These are phyloP conservation scores for Fusarium citri DNA, from an alignment of 2,329 filamentous ascomycete species.

Conservation along the genomic window DNA sequence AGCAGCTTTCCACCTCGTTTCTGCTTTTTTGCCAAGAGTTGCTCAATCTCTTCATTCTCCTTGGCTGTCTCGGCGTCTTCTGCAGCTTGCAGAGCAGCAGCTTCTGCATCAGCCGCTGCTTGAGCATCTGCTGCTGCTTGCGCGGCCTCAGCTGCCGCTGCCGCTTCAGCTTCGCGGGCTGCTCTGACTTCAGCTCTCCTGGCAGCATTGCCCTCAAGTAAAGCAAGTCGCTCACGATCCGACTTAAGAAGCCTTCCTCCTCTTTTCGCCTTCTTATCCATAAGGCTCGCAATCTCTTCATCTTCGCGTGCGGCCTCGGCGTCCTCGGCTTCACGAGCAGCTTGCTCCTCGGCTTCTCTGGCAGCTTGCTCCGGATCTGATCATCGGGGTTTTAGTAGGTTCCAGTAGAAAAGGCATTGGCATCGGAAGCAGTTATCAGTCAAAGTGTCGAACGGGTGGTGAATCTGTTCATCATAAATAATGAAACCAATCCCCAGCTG, in stretches of 20 bases:
- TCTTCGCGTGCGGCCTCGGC: conserved; percentile 44
- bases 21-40: conserved; percentile 34
- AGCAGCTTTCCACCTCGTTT: conserved; percentile 40
- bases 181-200: conserved; percentile 45
- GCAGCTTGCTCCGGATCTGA: conserved; percentile 48
- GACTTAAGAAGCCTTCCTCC: conserved; percentile 38
- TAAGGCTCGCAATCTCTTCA: conserved; percentile 52
- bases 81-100: conserved; percentile 35
- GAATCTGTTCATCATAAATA: conserved; percentile 58
- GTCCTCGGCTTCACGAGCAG: conserved; percentile 42
- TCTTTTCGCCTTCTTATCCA: conserved; percentile 54
- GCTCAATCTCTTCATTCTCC: conserved; percentile 40
- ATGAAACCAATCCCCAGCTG: conserved; percentile 58
- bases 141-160: conserved; percentile 37
- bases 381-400: conserved; percentile 54
- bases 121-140: conserved; percentile 31
- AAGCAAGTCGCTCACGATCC: conserved; percentile 36
- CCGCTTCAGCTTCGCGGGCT: conserved; percentile 18
- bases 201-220: conserved; percentile 41
- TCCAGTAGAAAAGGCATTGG: conserved; percentile 61
- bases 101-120: conserved; percentile 35
- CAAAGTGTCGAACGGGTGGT: conserved; percentile 54
- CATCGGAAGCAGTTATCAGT: conserved; percentile 59
- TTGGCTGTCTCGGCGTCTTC: conserved; percentile 49
- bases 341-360: conserved; percentile 42